Evolutionary conservation across 2,329 filamentous ascomycete species (phyloP).

Genomic region (Parascedosporium putredinis): DNA sequence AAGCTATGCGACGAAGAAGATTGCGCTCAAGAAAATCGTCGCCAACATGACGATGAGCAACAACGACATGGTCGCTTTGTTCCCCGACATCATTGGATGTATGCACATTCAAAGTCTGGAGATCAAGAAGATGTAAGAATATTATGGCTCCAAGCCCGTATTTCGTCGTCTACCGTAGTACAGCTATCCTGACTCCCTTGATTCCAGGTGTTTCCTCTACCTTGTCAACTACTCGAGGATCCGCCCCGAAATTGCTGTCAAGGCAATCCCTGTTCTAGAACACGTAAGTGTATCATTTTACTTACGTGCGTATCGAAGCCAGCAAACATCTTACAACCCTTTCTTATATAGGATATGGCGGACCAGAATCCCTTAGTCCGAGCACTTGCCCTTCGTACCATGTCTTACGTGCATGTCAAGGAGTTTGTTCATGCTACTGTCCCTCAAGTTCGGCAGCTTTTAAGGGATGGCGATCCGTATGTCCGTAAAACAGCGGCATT

Average conservation of each 20-base stretch:
- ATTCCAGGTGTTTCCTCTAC: constrained; percentile 96
- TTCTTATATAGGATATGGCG: constrained; percentile 66
- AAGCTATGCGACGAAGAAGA: constrained; percentile 90
- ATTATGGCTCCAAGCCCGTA: background rate
- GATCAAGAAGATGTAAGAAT: constrained; percentile 93
- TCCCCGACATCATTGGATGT: constrained; percentile 88
- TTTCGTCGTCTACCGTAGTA: too few relatives aligned
- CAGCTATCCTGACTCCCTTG: background rate
- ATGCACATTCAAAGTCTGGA: constrained; percentile 93
- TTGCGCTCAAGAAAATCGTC: constrained; percentile 97
- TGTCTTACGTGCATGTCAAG: constrained; percentile 93
- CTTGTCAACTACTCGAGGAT: constrained; percentile 93
- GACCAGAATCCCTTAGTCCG: constrained; percentile 86
- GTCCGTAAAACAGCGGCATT: constrained; percentile 96
- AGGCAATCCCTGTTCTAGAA: constrained; percentile 79
- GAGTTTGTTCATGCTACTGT: constrained; percentile 92
- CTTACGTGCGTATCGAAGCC: background rate
- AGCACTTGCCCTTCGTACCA: constrained; percentile 83
- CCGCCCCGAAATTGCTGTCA: constrained; percentile 87
- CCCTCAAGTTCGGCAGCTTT: constrained; percentile 68
- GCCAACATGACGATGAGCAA: constrained; percentile 99
- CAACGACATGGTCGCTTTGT: constrained; percentile 97
- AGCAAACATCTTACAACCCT: background rate
- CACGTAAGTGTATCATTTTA: constrained; percentile 23
- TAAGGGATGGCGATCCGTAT: constrained; percentile 84